Percentiles rank a stretch among this genome's conserved stretches.
Conservation (phyloP, 1,139 yeast genomes). For the Hemisphaericaspora xylanilytica region DNA sequence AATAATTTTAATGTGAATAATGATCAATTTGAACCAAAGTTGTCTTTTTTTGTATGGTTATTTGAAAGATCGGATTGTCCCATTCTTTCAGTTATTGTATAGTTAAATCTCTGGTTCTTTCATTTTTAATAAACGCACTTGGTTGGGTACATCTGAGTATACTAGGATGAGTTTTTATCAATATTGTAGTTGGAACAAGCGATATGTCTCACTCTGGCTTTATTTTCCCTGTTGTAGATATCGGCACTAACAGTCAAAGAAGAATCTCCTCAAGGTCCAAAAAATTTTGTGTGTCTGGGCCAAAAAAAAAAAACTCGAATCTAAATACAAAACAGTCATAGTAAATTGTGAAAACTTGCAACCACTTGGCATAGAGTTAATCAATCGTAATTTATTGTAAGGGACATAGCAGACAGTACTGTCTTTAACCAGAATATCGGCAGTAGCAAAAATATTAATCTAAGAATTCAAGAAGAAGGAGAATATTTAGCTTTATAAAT, state of each 20-base stretch:
- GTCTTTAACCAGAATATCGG: too few relatives aligned
- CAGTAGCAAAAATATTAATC: too few relatives aligned
- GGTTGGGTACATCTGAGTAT: too few relatives aligned
- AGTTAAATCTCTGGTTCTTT: background rate
- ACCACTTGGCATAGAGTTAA: background rate
- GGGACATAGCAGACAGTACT: background rate
- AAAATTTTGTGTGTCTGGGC: too few relatives aligned
- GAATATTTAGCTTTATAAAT: too few relatives aligned
- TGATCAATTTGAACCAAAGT: slow-evolving; percentile 1
- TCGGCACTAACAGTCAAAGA: too few relatives aligned
- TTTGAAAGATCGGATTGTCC: background rate
- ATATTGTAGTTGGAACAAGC: background rate
- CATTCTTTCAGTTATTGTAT: background rate
- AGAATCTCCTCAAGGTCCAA: too few relatives aligned
- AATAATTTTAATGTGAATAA: slow-evolving; percentile 5
- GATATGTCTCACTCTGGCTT: too few relatives aligned
- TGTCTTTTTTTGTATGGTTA: background rate
- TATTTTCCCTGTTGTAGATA: too few relatives aligned
- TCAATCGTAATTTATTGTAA: background rate
- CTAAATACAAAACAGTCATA: background rate
- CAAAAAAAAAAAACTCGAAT: background rate
- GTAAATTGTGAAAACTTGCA: background rate
- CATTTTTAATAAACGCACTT: background rate
- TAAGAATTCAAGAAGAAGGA: too few relatives aligned
- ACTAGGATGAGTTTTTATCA: too few relatives aligned